Evolutionary conservation across 306 rosid genomes (phyloP).

Genomic region (Parietaria judaica): DNA sequence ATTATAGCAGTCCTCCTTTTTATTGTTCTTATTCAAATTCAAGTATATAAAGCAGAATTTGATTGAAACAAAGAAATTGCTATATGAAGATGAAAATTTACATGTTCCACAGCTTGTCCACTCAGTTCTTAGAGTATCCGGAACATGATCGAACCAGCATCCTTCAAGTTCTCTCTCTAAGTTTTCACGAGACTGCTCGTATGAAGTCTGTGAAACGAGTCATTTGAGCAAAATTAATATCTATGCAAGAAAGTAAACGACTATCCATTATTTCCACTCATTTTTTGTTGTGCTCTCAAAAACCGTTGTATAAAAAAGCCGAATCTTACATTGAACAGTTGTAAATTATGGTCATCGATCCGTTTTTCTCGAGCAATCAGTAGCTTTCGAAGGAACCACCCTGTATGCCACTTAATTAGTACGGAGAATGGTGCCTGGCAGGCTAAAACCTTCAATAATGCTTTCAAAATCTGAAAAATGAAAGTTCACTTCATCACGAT

Average conservation of each 20-base stretch:
- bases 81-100: conserved; percentile 7
- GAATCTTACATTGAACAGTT: conserved; percentile 53
- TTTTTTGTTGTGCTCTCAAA: too few relatives aligned
- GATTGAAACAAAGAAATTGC: neutral
- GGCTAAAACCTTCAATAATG: conserved; percentile 58
- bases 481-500: conserved; percentile 19
- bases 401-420: conserved; percentile 56
- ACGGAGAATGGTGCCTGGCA: conserved; percentile 50
- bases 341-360: conserved; percentile 33
- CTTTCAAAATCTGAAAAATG: conserved; percentile 57
- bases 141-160: conserved; percentile 74
- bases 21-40: too few relatives aligned
- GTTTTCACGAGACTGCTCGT: conserved; percentile 40
- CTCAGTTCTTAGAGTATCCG: conserved; percentile 54
- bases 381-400: conserved; percentile 75
- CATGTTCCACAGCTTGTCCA: conserved; percentile 62
- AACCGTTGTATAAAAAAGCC: neutral
- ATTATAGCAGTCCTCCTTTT: too few relatives aligned
- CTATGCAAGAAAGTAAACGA: neutral
- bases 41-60: too few relatives aligned
- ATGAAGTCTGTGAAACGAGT: conserved; percentile 61
- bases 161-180: conserved; percentile 62
- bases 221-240: conserved; percentile 10
- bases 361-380: conserved; percentile 31
- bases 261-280: neutral